phyloP scores from a whole-genome alignment of 441 rosid genomes.

The Bruguiera hainesii region DNA sequence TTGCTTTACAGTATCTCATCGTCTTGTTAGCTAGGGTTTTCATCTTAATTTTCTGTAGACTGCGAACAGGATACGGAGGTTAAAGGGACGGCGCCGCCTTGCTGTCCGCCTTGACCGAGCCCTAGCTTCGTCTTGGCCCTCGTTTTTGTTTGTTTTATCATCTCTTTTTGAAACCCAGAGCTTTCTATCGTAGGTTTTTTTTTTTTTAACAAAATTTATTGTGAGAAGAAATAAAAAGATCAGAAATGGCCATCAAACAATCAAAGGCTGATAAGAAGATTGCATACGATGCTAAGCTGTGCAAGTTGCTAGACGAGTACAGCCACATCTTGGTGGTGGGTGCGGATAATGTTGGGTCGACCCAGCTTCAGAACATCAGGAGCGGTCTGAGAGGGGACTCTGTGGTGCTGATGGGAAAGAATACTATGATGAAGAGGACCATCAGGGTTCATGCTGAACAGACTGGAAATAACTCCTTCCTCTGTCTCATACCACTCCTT shows the following conservation, averaged over 20 bases:
- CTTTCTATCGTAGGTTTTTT: background rate
- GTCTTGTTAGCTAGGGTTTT: background rate
- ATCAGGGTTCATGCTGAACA: conserved; percentile 74
- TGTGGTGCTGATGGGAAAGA: conserved; percentile 86
- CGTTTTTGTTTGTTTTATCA: conserved; percentile 24
- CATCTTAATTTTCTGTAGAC: background rate
- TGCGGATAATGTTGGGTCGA: conserved; percentile 96
- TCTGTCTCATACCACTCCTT: conserved; percentile 74
- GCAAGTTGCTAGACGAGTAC: conserved; percentile 71
- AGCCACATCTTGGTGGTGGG: conserved; percentile 74
- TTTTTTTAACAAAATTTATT: background rate
- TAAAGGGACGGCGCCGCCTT: conserved; percentile 68
- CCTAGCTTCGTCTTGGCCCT: conserved; percentile 79
- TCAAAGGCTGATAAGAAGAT: conserved; percentile 87
- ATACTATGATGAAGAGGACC: conserved; percentile 96
- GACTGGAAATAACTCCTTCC: conserved; percentile 55
- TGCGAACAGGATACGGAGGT: conserved; percentile 35
- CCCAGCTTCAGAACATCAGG: conserved; percentile 86
- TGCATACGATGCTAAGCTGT: conserved; percentile 75
- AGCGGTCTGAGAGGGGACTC: conserved; percentile 84
- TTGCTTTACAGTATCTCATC: background rate
- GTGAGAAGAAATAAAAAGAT: background rate
- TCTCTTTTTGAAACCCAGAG: background rate
- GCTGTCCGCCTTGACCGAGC: conserved; percentile 88
- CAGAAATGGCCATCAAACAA: conserved; percentile 44